phyloP scores from a whole-genome alignment of 148 eudicot species.

The Rhododendron henanense region DNA sequence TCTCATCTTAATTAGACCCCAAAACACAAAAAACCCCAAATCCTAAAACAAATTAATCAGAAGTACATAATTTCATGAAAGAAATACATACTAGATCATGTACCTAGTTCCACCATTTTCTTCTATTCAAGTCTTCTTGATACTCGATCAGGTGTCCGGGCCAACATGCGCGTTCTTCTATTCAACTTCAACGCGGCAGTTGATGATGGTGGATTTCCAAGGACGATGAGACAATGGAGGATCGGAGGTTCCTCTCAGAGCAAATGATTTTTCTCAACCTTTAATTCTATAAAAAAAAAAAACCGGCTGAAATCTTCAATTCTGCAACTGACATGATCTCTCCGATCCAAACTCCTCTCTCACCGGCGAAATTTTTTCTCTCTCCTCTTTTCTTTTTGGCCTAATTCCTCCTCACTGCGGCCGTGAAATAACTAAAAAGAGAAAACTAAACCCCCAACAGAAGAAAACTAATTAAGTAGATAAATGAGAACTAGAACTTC shows the following conservation, averaged over 20 bases:
- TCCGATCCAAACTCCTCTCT: constrained; percentile 53
- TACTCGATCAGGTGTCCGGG: not conserved
- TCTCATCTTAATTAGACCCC: not conserved
- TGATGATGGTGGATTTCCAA: constrained; percentile 1
- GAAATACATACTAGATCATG: not conserved
- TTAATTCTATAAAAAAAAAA: not conserved
- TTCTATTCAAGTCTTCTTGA: not conserved
- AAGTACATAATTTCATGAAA: not conserved
- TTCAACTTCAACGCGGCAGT: constrained; percentile 2
- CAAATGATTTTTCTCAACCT: constrained; percentile 29
- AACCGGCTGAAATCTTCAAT: constrained; percentile 15
- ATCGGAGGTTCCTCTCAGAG: constrained; percentile 97
- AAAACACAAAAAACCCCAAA: not conserved
- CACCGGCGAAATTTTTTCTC: not conserved
- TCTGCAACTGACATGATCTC: constrained; percentile 80
- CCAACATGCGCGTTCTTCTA: not conserved
- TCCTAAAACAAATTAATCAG: not conserved
- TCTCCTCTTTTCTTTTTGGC: not conserved
- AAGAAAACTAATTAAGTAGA: not conserved
- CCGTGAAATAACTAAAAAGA: not conserved
- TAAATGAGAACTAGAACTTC: not conserved
- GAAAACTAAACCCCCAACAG: not conserved
- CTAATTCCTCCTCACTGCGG: not conserved
- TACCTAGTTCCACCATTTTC: not conserved
- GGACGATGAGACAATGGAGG: constrained; percentile 33